Percentiles rank a stretch among this genome's conserved stretches.
These are phyloP conservation scores for Collybia sordida DNA, from an alignment of 768 basidiomycete species.

Conservation along the genomic window DNA sequence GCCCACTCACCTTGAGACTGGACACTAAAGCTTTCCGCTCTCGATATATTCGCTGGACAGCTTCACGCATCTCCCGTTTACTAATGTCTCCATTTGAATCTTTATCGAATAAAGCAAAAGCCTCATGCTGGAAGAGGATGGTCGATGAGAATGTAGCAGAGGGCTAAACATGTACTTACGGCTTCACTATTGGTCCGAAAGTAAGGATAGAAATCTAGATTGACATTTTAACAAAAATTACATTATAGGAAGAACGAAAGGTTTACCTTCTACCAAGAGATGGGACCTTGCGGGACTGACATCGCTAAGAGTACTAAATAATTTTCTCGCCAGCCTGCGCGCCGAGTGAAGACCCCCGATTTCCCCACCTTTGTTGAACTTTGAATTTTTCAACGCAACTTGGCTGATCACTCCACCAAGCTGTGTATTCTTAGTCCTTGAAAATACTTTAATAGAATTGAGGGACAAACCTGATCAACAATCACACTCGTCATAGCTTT, in stretches of 20 bases:
- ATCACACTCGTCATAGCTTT: constrained; percentile 64
- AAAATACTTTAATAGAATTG: not conserved
- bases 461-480: constrained; percentile 56
- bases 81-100: constrained; percentile 83
- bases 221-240: not conserved
- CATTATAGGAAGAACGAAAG: not conserved
- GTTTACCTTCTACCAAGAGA: constrained; percentile 63
- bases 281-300: constrained; percentile 59
- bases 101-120: constrained; percentile 73
- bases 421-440: constrained; percentile 15
- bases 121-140: constrained; percentile 46
- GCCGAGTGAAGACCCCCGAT: constrained; percentile 63
- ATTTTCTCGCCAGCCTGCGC: constrained; percentile 62
- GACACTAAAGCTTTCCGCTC: constrained; percentile 73
- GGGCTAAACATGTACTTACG: constrained; percentile 33
- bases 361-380: constrained; percentile 53
- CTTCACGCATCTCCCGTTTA: constrained; percentile 79
- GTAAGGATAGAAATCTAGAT: constrained; percentile 73
- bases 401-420: constrained; percentile 68
- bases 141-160: constrained; percentile 2
- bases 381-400: constrained; percentile 67
- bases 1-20: constrained; percentile 57
- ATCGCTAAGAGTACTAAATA: constrained; percentile 62
- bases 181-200: constrained; percentile 73
- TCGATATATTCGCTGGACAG: constrained; percentile 76